Percentiles rank a stretch among this genome's conserved stretches.
phyloP scores from a whole-genome alignment of 2,329 filamentous ascomycete genomes.

The Coleophoma eucalyptorum region DNA sequence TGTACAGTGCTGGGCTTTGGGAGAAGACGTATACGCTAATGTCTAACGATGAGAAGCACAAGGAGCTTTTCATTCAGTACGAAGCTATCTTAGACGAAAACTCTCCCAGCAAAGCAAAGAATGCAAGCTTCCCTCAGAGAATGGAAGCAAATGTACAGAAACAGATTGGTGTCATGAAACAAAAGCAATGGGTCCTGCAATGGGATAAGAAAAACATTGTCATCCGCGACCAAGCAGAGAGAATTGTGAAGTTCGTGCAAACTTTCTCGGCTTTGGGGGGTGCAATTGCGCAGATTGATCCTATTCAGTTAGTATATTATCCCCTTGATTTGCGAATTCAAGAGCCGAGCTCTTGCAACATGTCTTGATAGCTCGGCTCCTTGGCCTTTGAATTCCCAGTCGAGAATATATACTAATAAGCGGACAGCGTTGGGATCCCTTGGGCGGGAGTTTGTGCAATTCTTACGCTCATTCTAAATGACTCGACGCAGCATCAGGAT shows the following conservation, averaged over 20 bases:
- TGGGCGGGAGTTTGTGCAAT: conserved; percentile 5
- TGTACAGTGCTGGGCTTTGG: conserved; percentile 4
- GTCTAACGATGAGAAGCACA: conserved; percentile 2
- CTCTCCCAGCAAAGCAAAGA: not conserved
- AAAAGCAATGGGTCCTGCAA: conserved; percentile 9
- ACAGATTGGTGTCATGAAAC: conserved; percentile 7
- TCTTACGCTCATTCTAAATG: conserved; percentile 7
- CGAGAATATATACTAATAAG: no score
- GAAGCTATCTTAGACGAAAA: conserved; percentile 2
- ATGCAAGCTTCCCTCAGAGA: not conserved
- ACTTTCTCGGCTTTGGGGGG: conserved; percentile 4
- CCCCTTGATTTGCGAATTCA: no score
- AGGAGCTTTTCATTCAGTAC: conserved; percentile 3
- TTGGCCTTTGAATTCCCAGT: no score
- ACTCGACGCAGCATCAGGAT: conserved; percentile 7
- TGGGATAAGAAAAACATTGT: conserved; percentile 8
- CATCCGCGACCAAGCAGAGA: conserved; percentile 8
- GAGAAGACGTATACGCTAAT: conserved; percentile 2
- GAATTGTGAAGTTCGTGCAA: conserved; percentile 9
- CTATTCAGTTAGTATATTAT: no score
- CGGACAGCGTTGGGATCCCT: conserved; percentile 7
- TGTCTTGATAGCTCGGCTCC: no score
- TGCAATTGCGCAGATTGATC: conserved; percentile 8
- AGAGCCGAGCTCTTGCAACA: no score
- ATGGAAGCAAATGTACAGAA: conserved; percentile 2